These are phyloP conservation scores for Ophiocordyceps polyrhachis-furcata DNA, from an alignment of 2,329 filamentous ascomycete species.

Conservation along the genomic window DNA sequence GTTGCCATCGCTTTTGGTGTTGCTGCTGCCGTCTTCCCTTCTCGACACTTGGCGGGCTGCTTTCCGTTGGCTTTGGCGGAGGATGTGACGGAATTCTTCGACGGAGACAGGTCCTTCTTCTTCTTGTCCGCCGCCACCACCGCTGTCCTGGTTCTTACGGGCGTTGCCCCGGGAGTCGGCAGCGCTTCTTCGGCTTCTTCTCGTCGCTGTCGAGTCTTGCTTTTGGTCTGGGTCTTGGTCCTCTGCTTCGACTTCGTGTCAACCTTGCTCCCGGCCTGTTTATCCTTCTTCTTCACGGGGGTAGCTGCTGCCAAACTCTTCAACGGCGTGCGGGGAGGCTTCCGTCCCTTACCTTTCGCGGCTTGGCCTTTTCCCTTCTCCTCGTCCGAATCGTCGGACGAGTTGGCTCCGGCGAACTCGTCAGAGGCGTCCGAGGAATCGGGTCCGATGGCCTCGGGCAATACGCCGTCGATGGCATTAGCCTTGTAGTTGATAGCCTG, in stretches of 20 bases:
- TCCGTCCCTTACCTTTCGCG: conserved; percentile 2
- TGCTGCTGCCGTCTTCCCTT: too few relatives aligned
- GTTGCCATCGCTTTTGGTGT: too few relatives aligned
- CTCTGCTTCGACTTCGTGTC: conserved; percentile 14
- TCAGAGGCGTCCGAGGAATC: conserved; percentile 16
- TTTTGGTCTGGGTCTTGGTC: background rate
- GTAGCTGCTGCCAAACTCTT: conserved; percentile 9
- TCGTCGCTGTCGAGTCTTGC: background rate
- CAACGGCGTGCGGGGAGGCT: too few relatives aligned
- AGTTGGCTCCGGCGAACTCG: conserved; percentile 14
- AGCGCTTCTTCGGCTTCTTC: background rate
- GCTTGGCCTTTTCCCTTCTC: conserved; percentile 10
- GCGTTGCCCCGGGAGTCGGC: background rate
- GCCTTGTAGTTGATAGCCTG: conserved; percentile 18
- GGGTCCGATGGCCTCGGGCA: conserved; percentile 9
- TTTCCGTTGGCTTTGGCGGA: background rate
- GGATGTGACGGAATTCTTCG: background rate
- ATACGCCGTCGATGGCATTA: conserved; percentile 5
- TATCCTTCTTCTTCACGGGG: conserved; percentile 7
- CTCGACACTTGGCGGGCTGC: background rate
- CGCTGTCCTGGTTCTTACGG: background rate
- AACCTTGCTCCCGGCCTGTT: conserved; percentile 9
- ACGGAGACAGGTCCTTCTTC: background rate
- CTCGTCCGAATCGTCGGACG: conserved; percentile 13
- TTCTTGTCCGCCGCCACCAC: background rate